These are phyloP conservation scores for Aspergillus mulundensis DNA, from an alignment of 495 filamentous ascomycete genomes.

Conservation along the genomic window DNA sequence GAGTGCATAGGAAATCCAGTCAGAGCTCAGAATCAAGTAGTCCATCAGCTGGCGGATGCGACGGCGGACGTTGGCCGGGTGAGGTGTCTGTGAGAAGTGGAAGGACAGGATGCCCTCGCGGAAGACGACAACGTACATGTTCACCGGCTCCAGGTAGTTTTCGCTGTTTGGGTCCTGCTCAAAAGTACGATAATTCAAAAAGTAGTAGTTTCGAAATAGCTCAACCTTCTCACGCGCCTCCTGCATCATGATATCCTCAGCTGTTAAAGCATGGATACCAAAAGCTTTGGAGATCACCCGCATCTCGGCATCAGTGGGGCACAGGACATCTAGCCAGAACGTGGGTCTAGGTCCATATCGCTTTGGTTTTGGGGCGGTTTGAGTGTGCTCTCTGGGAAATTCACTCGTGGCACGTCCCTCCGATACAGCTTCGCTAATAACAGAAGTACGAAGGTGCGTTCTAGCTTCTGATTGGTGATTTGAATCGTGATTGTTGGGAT, in stretches of 20 bases:
- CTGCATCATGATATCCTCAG: constrained; percentile 95
- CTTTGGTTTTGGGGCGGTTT: constrained; percentile 45
- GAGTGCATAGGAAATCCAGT: constrained; percentile 97
- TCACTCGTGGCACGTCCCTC: constrained; percentile 22
- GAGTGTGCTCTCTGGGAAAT: constrained; percentile 22
- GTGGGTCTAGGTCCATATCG: constrained; percentile 84
- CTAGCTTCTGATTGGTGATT: constrained; percentile 8
- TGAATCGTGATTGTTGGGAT: constrained; percentile 6
- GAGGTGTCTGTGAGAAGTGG: constrained; percentile 88
- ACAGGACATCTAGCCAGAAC: constrained; percentile 92
- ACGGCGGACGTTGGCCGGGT: constrained; percentile 90
- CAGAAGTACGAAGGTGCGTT: constrained; percentile 19
- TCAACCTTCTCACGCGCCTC: constrained; percentile 97
- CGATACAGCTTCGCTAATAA: constrained; percentile 33
- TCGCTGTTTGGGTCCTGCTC: constrained; percentile 87
- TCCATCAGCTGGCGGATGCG: constrained; percentile 91
- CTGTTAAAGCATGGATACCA: constrained; percentile 88
- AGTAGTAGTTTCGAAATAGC: constrained; percentile 95
- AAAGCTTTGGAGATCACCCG: constrained; percentile 86
- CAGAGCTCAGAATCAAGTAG: constrained; percentile 85
- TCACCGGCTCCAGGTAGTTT: constrained; percentile 88
- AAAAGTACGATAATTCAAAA: constrained; percentile 95
- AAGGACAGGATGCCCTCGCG: constrained; percentile 92
- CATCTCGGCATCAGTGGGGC: constrained; percentile 90
- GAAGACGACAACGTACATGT: constrained; percentile 97